Evolutionary conservation across 352 stramenopile species (phyloP).

Genomic region (Globisporangium megalacanthum): DNA sequence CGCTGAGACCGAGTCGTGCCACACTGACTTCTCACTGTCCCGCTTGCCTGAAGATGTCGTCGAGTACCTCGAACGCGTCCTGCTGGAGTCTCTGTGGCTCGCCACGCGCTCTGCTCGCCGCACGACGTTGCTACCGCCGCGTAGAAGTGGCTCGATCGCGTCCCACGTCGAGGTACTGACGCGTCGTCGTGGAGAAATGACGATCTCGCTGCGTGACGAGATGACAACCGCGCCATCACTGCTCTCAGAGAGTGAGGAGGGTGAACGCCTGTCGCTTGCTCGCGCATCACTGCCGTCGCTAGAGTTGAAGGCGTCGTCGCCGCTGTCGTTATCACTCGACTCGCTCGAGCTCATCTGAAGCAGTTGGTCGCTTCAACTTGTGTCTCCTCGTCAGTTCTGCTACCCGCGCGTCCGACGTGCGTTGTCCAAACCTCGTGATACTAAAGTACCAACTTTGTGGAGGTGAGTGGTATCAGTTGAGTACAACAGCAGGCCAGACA

Average conservation of each 20-base stretch:
- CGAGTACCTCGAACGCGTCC: neutral
- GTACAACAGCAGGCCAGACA: too few species aligned
- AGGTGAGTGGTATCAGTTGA: too few species aligned
- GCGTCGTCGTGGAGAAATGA: constrained; percentile 46
- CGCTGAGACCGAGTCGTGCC: neutral
- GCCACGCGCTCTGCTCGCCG: constrained; percentile 4
- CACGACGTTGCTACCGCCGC: neutral
- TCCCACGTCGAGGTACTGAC: constrained; percentile 13
- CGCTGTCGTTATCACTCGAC: neutral
- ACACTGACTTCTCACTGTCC: neutral
- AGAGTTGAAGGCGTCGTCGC: neutral
- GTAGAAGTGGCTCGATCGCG: constrained; percentile 6
- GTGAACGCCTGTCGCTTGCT: neutral
- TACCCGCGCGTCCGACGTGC: too few species aligned
- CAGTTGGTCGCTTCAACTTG: too few species aligned
- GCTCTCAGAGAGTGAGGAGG: neutral
- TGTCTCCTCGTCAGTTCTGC: too few species aligned
- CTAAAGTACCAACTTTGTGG: too few species aligned
- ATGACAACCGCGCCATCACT: constrained; percentile 50
- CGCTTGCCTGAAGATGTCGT: neutral
- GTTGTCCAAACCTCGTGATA: too few species aligned
- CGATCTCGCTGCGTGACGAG: constrained; percentile 46
- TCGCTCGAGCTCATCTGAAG: constrained; percentile 1
- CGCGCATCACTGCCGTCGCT: neutral
- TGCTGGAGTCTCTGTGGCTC: neutral